Base-by-base conservation (phyloP, 805 yeast genomes). In the Priceomyces melissophilus region DNA sequence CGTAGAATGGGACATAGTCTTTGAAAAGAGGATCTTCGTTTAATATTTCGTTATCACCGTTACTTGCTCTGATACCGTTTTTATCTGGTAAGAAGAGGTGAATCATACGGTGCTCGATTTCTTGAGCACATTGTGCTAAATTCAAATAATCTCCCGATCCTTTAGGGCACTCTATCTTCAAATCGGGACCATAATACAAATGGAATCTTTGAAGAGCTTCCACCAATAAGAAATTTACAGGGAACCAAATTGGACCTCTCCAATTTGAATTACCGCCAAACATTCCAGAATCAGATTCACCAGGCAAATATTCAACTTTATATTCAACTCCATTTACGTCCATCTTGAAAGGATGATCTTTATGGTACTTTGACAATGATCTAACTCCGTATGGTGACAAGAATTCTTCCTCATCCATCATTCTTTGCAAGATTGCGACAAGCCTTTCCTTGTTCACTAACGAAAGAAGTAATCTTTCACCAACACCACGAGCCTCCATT, bases 171-270 rank as follows among this genome's bases (percentile, higher is more conserved):
- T 87, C 93, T 38, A 90, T 84, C 61, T 84, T 85, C 57, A 89
- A 76, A 39, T 76, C 82, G 20, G 90, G 81, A 10, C 97, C 97
- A 60, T 88, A 89, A 69, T 88, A 89, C 55, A 89, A 69, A 61
- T 82, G 87, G 61, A 87, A 87, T 53, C 96, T 74, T 63, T 89
- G 93, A 52, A 89, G 69, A 0, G 96, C 80, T 67, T 89, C 97
- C 43, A 89, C 87, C 30, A 89, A 67, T 46, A 89, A 68, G 61
- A 89, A 89, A 55, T 84, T 89, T 10, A 87, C 87, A 14, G 97
- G 96, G 73, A 89, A 88, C 97, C 97, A 89, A 51, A 89, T 88
- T 11, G 97, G 96, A 2, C 97, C 97, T 61, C 97, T 76, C 97
- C 97, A 89, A 64, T 89, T 89, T 15, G 96, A 88, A 61, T 89